Evolutionary conservation across 768 basidiomycete species (phyloP).

Genomic region (Phanerochaete sordida): DNA sequence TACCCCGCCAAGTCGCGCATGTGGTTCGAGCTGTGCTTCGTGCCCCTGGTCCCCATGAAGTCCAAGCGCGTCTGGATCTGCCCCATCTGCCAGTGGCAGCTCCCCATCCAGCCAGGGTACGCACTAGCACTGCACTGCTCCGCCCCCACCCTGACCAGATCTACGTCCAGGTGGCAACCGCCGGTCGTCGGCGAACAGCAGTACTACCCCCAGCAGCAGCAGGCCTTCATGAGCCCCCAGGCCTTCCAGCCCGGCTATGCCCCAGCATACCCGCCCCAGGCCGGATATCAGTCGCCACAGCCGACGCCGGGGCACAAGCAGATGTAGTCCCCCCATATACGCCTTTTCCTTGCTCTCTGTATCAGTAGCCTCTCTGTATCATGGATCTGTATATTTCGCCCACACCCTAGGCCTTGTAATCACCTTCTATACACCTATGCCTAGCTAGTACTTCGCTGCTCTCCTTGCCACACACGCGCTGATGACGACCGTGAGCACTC

Average conservation of each 20-base stretch:
- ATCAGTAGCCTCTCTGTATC: background rate
- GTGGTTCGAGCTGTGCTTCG: conserved; percentile 77
- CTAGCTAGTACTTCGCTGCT: conserved; percentile 5
- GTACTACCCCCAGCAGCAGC: background rate
- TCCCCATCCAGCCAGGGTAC: conserved; percentile 48
- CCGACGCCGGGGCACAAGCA: background rate
- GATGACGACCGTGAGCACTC: conserved; percentile 21
- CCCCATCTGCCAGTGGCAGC: conserved; percentile 65
- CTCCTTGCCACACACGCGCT: conserved; percentile 6
- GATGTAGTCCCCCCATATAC: background rate
- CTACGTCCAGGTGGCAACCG: conserved; percentile 7
- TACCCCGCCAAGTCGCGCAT: conserved; percentile 58
- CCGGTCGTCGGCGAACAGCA: conserved; percentile 2
- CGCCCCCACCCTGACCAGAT: background rate
- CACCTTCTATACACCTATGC: background rate
- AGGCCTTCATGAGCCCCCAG: conserved; percentile 4
- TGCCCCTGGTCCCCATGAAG: conserved; percentile 65
- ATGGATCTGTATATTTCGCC: background rate
- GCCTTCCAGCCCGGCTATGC: conserved; percentile 16
- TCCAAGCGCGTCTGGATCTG: conserved; percentile 68
- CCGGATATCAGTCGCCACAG: conserved; percentile 25
- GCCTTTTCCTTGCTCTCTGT: background rate
- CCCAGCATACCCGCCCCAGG: conserved; percentile 25
- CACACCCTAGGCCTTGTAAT: background rate
- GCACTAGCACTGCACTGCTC: conserved; percentile 11